Evolutionary conservation across 257 asterid genomes (phyloP).

Genomic region (Solanum virginianum): DNA sequence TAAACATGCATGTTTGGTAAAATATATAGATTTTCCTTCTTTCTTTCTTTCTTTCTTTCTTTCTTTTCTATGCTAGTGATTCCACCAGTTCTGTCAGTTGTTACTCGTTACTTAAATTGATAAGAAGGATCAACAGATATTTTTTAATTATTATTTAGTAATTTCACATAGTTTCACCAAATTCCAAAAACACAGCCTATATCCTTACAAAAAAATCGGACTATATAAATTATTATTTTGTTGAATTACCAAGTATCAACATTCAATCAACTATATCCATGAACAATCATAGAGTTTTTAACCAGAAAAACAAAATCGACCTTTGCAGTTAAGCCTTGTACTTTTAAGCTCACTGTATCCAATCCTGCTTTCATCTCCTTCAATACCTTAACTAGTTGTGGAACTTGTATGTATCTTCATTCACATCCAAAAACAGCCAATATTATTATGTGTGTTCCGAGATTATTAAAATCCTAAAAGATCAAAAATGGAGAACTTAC

Average conservation of each 20-base stretch:
- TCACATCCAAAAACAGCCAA: background rate
- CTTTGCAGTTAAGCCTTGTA: constrained; percentile 57
- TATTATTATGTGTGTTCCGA: background rate
- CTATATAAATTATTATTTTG: background rate
- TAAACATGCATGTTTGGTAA: background rate
- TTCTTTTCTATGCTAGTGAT: background rate
- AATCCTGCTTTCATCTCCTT: constrained; percentile 80
- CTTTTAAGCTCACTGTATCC: too few species aligned
- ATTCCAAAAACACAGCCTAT: background rate
- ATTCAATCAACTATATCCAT: background rate
- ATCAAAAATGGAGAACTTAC: background rate
- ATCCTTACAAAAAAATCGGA: background rate
- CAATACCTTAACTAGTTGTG: constrained; percentile 48
- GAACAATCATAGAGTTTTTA: background rate
- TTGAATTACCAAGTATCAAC: background rate
- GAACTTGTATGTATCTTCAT: constrained; percentile 45
- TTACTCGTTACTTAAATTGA: background rate
- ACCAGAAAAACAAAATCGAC: constrained; percentile 15
- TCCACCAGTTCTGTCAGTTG: background rate
- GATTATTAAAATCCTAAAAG: background rate
- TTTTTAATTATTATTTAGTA: background rate
- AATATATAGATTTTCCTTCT: too few species aligned
- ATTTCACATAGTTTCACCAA: background rate
- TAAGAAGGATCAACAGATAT: background rate
- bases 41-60: too few species aligned